Evolutionary conservation across 441 rosid genomes (phyloP), one percentile per base, ranked within the genome.

Genomic region (Gossypium trilobum): DNA sequence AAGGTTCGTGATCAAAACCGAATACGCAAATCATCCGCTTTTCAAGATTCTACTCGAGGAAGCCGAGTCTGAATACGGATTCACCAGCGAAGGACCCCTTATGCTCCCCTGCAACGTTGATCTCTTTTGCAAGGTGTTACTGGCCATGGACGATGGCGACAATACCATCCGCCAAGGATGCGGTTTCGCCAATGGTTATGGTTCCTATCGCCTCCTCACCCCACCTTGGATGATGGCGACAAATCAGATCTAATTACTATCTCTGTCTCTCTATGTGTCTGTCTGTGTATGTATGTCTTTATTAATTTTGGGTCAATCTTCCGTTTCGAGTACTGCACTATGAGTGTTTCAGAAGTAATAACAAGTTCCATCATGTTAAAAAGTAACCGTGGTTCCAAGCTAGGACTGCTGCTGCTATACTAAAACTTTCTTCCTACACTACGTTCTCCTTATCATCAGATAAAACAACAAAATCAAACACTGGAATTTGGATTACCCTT

Each of bases 31-130:
- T 78, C 95, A 88, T 36, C 91, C 91, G 4, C 84, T 88, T 7
- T 89, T 89, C 80, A 82, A 74, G 85, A 62, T 75, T 29, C 81
- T 89, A 68, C 85, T 89, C 0, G 92, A 90, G 57, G 89, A 90
- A 72, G 92, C 92, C 0, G 91, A 88, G 72, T 83, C 85, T 0
- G 95, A 88, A 73, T 87, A 82, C 19, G 95, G 95, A 1, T 88
- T 77, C 67, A 75, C 54, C 57, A 78, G 86, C 22, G 83, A 81
- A 23, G 95, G 95, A 2, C 95, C 95, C 11, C 78, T 90, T 29
- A 79, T 77, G 6, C 88, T 90, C 3, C 95, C 95, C 0, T 90
- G 95, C 79, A 79, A 78, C 66, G 90, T 88, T 1, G 91, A 84
- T 3, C 39, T 73, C 42, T 90, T 90, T 63, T 70, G 48, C 59